These are phyloP conservation scores for Trichosporon faecale DNA, from an alignment of 1,284 basidiomycete genomes.

Conservation along the genomic window DNA sequence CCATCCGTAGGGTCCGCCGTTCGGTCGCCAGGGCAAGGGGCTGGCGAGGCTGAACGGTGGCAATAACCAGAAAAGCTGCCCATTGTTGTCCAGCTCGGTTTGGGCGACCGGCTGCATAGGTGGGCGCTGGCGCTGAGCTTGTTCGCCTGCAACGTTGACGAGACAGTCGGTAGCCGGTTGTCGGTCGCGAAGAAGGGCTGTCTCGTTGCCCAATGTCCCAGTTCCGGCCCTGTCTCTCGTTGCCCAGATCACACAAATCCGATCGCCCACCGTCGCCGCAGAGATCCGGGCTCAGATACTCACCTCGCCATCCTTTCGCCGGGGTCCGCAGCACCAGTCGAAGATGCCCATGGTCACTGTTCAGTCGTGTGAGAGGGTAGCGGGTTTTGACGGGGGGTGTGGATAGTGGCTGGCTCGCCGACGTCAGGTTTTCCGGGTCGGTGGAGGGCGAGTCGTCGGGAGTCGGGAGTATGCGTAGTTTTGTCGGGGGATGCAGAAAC, in stretches of 20 bases:
- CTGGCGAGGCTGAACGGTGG: neutral
- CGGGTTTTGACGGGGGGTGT: neutral
- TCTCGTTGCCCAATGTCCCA: neutral
- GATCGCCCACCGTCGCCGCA: neutral
- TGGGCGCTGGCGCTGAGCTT: neutral
- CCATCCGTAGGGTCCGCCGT: neutral
- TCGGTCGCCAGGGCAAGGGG: neutral
- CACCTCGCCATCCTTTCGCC: constrained; percentile 5
- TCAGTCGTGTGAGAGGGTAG: neutral
- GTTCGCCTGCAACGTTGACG: neutral
- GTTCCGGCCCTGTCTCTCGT: neutral
- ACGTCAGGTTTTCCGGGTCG: neutral
- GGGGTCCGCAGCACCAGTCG: constrained; percentile 5
- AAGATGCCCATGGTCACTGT: neutral
- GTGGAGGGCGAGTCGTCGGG: neutral
- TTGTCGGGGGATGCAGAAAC: neutral
- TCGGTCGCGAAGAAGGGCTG: neutral
- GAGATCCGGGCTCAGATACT: neutral
- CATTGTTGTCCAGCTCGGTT: neutral
- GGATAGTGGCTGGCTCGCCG: neutral
- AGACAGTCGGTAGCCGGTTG: neutral
- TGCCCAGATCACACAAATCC: neutral
- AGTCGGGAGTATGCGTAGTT: neutral
- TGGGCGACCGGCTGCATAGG: neutral
- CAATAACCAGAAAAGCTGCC: neutral